Conservation (phyloP, 768 basidiomycete species). For the Phlegmacium glaucopus region DNA sequence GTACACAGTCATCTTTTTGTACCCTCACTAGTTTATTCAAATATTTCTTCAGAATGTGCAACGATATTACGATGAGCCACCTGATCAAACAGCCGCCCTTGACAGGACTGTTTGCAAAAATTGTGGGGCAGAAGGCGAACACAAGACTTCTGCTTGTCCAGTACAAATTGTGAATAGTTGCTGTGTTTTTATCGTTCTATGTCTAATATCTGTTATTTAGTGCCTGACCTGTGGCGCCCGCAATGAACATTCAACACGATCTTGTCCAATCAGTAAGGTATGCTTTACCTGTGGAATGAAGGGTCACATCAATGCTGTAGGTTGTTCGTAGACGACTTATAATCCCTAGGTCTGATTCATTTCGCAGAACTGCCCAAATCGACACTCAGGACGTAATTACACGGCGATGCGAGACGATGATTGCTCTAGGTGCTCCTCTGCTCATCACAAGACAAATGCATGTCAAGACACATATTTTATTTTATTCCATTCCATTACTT, state of each 20-base stretch:
- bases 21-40: neutral
- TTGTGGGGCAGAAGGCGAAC: slow-evolving; percentile 72
- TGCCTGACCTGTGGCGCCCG: slow-evolving; percentile 80
- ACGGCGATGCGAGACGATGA: slow-evolving; percentile 34
- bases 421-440: slow-evolving; percentile 70
- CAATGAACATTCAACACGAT: slow-evolving; percentile 73
- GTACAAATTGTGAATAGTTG: slow-evolving; percentile 58
- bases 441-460: slow-evolving; percentile 63
- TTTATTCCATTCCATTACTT: neutral
- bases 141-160: slow-evolving; percentile 66
- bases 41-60: slow-evolving; percentile 38
- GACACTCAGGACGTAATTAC: slow-evolving; percentile 27
- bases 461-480: slow-evolving; percentile 17
- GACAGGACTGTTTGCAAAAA: slow-evolving; percentile 66
- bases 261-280: slow-evolving; percentile 77
- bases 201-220: slow-evolving; percentile 30
- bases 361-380: slow-evolving; percentile 69
- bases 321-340: slow-evolving; percentile 10
- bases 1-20: slow-evolving; percentile 10
- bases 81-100: slow-evolving; percentile 37
- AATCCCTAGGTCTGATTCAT: slow-evolving; percentile 1
- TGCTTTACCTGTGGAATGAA: slow-evolving; percentile 84
- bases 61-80: slow-evolving; percentile 62
- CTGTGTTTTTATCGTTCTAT: slow-evolving; percentile 1
- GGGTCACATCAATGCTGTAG: slow-evolving; percentile 70